Evolutionary conservation across 2,329 filamentous ascomycete genomes (phyloP).

Genomic region (Aureobasidium vineae): DNA sequence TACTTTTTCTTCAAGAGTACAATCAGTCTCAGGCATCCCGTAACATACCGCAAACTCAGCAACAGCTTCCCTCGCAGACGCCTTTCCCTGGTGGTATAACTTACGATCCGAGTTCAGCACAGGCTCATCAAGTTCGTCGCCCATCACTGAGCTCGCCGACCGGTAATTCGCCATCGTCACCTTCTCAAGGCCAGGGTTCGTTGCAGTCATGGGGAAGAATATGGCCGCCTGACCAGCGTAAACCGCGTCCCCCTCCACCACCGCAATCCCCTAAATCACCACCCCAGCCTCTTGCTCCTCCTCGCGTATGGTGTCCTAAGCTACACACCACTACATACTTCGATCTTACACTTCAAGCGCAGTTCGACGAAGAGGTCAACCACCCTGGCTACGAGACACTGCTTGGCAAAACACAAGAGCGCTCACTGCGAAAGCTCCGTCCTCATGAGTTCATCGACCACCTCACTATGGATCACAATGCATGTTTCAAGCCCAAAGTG

Average conservation of each 20-base stretch:
- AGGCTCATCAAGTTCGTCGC: background rate
- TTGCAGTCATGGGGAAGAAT: background rate
- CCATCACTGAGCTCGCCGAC: background rate
- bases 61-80: background rate
- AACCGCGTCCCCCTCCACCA: background rate
- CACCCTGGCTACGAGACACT: background rate
- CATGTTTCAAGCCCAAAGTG: background rate
- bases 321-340: background rate
- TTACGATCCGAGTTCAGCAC: background rate
- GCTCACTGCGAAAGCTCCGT: background rate
- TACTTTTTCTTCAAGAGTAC: background rate
- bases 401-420: background rate
- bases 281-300: background rate
- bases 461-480: background rate
- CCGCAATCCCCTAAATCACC: background rate
- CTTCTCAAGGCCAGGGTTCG: background rate
- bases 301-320: background rate
- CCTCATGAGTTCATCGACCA: constrained; percentile 3
- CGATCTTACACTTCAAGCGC: background rate
- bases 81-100: background rate
- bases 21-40: background rate
- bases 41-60: background rate
- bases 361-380: background rate
- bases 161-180: background rate
- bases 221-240: too few species aligned